Base-by-base conservation (phyloP, 2,329 filamentous ascomycete genomes). In the Colletotrichum sp. region DNA sequence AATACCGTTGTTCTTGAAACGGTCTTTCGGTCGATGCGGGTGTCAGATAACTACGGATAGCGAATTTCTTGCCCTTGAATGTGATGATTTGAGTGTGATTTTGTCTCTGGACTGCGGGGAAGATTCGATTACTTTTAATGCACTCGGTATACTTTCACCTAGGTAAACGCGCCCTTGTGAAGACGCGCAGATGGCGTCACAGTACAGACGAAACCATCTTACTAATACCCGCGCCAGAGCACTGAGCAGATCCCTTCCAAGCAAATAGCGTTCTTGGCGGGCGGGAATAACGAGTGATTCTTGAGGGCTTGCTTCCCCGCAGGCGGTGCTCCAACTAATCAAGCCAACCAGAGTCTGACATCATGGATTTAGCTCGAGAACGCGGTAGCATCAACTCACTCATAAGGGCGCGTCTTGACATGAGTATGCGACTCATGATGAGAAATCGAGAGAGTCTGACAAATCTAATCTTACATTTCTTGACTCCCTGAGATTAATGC, bases 181-280 rank as follows among this genome's bases (percentile, higher is more conserved):
- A 13, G 43, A 74, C 59, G 59, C 36, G 55, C 65, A 38, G 21
- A 74, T 74, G 72, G 59, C 72, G 72, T 74, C 72, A 65, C 66
- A 12, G 52, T 68, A 21, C 6, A 13, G 16, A 24, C 34, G 6
- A 24, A 58, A 58, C 55, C 55, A 28, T 24, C 55, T 58, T 58
- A 58, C 55, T 58, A 24, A 58, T 58, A 16, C 26, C 18, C 14
- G 13, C 13, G 21, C 52, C 12, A 16, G 21, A 28, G 4, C n/a
- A 28, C 43, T 48, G 43, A 48, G 18, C 18, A n/a, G 16, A 21
- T 21, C 38, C 38, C 38, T 48, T 48, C 38, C 38, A 12, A 48
- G 38, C 18, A 2, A 48, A 13, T 9, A 26, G 16, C 4, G 26
- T 32, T 30, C 26, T 59, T 59, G 56, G 56, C 28, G 56, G 16